Evolutionary conservation across 805 yeast species (phyloP).

Genomic region (Candida dajiaensis): DNA sequence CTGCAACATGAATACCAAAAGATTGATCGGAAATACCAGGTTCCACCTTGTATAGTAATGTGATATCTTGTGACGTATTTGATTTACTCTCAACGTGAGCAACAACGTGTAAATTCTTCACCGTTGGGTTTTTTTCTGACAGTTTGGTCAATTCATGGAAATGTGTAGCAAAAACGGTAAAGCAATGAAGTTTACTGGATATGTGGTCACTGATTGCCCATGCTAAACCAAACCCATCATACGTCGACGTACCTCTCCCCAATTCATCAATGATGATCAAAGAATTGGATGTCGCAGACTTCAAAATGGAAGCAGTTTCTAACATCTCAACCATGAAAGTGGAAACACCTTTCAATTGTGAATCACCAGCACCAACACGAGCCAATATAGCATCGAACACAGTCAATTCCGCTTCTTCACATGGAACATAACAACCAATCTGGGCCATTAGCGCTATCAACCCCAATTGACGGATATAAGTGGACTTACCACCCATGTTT

Average conservation of each 20-base stretch:
- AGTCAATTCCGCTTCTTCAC: slow-evolving; percentile 68
- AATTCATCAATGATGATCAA: slow-evolving; percentile 88
- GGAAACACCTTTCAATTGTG: slow-evolving; percentile 93
- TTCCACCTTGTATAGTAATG: slow-evolving; percentile 88
- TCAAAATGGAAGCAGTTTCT: slow-evolving; percentile 83
- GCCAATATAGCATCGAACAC: slow-evolving; percentile 90
- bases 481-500: slow-evolving; percentile 96
- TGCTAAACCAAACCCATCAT: slow-evolving; percentile 93
- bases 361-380: slow-evolving; percentile 98
- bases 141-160: slow-evolving; percentile 91
- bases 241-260: slow-evolving; percentile 77
- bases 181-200: slow-evolving; percentile 63
- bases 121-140: slow-evolving; percentile 55
- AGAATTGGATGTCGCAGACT: slow-evolving; percentile 72
- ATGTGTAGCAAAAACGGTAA: slow-evolving; percentile 92
- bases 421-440: slow-evolving; percentile 78
- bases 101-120: slow-evolving; percentile 83
- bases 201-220: slow-evolving; percentile 93
- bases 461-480: slow-evolving; percentile 86
- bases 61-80: slow-evolving; percentile 55
- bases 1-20: slow-evolving; percentile 97
- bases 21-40: slow-evolving; percentile 95
- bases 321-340: slow-evolving; percentile 97
- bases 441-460: slow-evolving; percentile 84
- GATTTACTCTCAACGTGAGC: slow-evolving; percentile 67